Conservation (phyloP, 2,329 filamentous ascomycete genomes). For the Ophiostoma triangulosporum region DNA sequence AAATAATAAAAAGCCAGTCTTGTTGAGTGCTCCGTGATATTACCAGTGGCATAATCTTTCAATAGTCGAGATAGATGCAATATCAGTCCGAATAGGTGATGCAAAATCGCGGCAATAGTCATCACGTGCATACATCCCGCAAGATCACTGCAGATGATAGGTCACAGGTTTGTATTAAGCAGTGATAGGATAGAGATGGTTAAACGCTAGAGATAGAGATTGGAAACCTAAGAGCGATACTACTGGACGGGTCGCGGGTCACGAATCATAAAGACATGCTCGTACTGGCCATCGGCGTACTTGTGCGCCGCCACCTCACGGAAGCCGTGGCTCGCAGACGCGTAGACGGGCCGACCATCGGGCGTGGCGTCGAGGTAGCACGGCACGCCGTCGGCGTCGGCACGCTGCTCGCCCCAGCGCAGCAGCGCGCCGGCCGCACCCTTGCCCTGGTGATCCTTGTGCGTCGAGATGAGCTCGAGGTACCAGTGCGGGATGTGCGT, state of each 20-base stretch:
- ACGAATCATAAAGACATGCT: constrained; percentile 25
- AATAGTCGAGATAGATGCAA: too few species aligned
- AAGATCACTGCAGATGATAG: too few species aligned
- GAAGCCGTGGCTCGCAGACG: constrained; percentile 31
- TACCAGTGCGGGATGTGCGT: constrained; percentile 28
- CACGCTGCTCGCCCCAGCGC: constrained; percentile 32
- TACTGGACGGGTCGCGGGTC: neutral
- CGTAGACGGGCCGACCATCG: constrained; percentile 32
- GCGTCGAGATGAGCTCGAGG: constrained; percentile 33
- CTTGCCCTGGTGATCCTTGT: constrained; percentile 28
- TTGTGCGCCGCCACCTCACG: constrained; percentile 22
- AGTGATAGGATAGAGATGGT: too few species aligned
- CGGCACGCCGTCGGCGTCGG: constrained; percentile 29
- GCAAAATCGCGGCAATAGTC: too few species aligned
- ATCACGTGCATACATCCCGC: too few species aligned
- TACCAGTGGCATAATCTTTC: too few species aligned
- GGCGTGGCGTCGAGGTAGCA: constrained; percentile 38
- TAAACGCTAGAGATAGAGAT: too few species aligned
- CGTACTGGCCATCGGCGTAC: constrained; percentile 22
- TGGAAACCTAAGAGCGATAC: too few species aligned
- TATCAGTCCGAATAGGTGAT: too few species aligned
- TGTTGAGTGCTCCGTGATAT: too few species aligned
- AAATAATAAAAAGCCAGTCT: too few species aligned
- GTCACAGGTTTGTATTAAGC: too few species aligned
- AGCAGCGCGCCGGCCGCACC: constrained; percentile 32